These are phyloP conservation scores for Gracilaria domingensis DNA, from an alignment of 23 red algal genomes.

Conservation along the genomic window DNA sequence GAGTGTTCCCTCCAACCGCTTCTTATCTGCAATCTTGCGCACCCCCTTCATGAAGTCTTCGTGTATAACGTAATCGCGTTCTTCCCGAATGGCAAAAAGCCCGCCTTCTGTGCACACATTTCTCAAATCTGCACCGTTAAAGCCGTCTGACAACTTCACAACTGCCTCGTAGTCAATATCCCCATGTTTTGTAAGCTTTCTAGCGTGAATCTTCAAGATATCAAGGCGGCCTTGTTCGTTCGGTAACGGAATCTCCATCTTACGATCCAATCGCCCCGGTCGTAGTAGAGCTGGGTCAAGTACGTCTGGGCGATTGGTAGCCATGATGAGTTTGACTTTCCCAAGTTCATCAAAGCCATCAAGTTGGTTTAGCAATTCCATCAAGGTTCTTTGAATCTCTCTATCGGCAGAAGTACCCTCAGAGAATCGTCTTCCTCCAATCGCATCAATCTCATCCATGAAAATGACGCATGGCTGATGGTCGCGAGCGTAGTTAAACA, in stretches of 20 bases:
- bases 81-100: constrained; percentile 96
- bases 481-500: constrained; percentile 97
- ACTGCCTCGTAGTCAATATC: constrained; percentile 99
- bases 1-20: constrained; percentile 95
- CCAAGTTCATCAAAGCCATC: constrained; percentile 99
- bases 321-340: constrained; percentile 99
- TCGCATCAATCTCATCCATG: constrained; percentile 99
- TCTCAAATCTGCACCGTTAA: constrained; percentile 98
- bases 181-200: constrained; percentile 89
- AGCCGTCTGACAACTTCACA: constrained; percentile 96
- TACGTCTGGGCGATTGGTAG: constrained; percentile 97
- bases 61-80: constrained; percentile 92
- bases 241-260: constrained; percentile 97
- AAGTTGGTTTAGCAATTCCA: constrained; percentile 97
- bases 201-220: constrained; percentile 96
- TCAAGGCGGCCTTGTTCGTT: constrained; percentile 99
- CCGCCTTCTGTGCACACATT: constrained; percentile 99
- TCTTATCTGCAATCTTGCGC: constrained; percentile 97
- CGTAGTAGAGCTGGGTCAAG: constrained; percentile 96
- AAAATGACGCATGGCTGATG: constrained; percentile 99
- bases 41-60: constrained; percentile 99
- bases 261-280: constrained; percentile 96
- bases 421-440: constrained; percentile 96
- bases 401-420: constrained; percentile 99
- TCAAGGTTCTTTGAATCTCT: constrained; percentile 98